Base-by-base conservation (phyloP, 140 eudicot species). In the Senecio squalidus region DNA sequence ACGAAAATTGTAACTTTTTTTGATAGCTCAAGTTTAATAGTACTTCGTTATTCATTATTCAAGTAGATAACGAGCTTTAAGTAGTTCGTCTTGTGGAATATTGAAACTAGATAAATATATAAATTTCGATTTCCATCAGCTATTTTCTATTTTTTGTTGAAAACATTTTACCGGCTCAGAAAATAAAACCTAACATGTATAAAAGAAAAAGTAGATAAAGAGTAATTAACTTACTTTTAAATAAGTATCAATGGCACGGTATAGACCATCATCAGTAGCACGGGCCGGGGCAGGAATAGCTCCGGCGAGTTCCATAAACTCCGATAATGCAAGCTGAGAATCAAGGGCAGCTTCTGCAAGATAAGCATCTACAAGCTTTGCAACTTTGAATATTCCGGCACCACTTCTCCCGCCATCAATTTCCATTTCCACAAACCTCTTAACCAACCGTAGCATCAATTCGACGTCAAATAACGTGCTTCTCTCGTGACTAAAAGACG, bases 161-260 rank as follows among this genome's bases (percentile, higher is more conserved):
- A n/a, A n/a, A n/a, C n/a, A n/a, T n/a, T n/a, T n/a, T n/a, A n/a
- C n/a, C n/a, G n/a, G n/a, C n/a, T n/a, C n/a, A n/a, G n/a, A n/a
- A n/a, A n/a, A n/a, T n/a, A n/a, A n/a, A n/a, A n/a, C n/a, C n/a
- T n/a, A n/a, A n/a, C n/a, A n/a, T n/a, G n/a, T n/a, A n/a, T n/a
- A n/a, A n/a, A n/a, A n/a, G n/a, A 36, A 36, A 0, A 1, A 34
- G 13, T 9, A 9, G 3, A 36, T n/a, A 9, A 36, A 9, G 3
- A 36, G 43, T n/a, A 58, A 9, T 4, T 8, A 9, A 59, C 85
- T 83, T 77, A 83, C 98, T 67, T 86, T 91, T 27, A 91, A 76
- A 71, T 78, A 91, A 3, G 85, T 91, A 55, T 91, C 98, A 52
- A 91, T 83, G 68, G 98, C 98, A 2, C 94, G 82, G 66, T 91